Evolutionary conservation across 164 flowering plant genomes (phyloP), one percentile per base, ranked within the genome.

Genomic region (Kingdonia uniflora): DNA sequence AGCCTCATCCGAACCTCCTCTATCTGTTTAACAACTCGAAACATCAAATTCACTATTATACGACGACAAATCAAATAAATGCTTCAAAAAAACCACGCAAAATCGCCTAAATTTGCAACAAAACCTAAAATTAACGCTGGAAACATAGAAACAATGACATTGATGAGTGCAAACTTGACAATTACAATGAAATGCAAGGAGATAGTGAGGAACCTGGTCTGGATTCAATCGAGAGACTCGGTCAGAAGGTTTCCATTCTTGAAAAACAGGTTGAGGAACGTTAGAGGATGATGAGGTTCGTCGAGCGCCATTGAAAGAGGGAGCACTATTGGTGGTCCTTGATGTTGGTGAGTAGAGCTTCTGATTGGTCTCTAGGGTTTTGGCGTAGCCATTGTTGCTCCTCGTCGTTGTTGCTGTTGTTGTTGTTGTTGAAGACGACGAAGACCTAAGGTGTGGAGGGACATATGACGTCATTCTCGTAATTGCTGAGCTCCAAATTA

Each of bases 1-100:
- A 77, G 68, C 54, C 85, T 78, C 60, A 67, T 60, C 2, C 85
- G 74, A 42, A 80, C 75, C 60, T 80, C 85, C 63, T 77, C 74
- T 47, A 80, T 73, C 85, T 80, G 71, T 12, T 51, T 4, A 29
- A 23, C 23, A 20, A 43, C 35, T 45, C 14, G 19, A 14, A 60
- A 19, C 17, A 25, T 24, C 50, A 41, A 42, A 40, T 12, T 7
- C 52, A 56, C 37, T 46, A n/a, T n/a, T n/a, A n/a, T n/a, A n/a
- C n/a, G n/a, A 12, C 4, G 8, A 42, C 46, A 42, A 46, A 12
- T 25, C 25, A 19, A 46, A 16, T n/a, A 10, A 21, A 13, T 11
- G 1, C 4, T 46, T 3, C 19, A 19, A 5, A 19, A 15, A 2
- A 46, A 19, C 12, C 13, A 21, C 13, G 21, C 2, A 20, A 5